phyloP scores from a whole-genome alignment of 306 rosid genomes.

The Prunus fruticosa region DNA sequence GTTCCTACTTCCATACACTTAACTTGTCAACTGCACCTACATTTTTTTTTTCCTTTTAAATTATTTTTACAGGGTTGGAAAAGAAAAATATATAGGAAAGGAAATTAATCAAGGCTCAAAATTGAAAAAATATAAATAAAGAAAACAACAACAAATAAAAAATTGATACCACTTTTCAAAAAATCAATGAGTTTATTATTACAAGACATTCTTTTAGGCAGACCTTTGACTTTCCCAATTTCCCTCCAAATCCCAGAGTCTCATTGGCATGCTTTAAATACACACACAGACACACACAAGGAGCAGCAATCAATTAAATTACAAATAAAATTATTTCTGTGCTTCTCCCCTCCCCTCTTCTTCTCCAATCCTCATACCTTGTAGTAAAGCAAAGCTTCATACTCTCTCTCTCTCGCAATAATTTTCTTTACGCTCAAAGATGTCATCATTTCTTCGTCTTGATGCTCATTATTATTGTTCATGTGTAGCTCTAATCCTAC shows the following conservation, averaged over 20 bases:
- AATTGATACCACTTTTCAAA: neutral
- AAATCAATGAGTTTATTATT: neutral
- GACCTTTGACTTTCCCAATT: constrained; percentile 1
- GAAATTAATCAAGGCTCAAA: neutral
- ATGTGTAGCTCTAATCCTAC: constrained; percentile 22
- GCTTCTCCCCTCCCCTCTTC: neutral
- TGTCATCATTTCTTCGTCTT: neutral
- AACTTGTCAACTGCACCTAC: neutral
- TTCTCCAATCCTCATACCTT: neutral
- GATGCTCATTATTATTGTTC: neutral
- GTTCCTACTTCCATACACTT: neutral
- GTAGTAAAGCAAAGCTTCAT: neutral
- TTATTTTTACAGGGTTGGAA: too few species aligned
- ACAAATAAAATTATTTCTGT: neutral
- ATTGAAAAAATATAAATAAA: neutral
- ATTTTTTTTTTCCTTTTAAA: too few species aligned
- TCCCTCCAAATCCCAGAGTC: constrained; percentile 11
- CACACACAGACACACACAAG: neutral
- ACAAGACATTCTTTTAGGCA: neutral
- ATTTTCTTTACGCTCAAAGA: neutral
- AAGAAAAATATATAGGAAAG: neutral
- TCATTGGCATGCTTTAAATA: neutral
- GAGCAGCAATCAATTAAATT: neutral
- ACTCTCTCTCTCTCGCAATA: neutral
- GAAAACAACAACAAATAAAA: neutral